Conservation (phyloP, 192 early-diverging fungal species). For the Entophlyctis helioformis region DNA sequence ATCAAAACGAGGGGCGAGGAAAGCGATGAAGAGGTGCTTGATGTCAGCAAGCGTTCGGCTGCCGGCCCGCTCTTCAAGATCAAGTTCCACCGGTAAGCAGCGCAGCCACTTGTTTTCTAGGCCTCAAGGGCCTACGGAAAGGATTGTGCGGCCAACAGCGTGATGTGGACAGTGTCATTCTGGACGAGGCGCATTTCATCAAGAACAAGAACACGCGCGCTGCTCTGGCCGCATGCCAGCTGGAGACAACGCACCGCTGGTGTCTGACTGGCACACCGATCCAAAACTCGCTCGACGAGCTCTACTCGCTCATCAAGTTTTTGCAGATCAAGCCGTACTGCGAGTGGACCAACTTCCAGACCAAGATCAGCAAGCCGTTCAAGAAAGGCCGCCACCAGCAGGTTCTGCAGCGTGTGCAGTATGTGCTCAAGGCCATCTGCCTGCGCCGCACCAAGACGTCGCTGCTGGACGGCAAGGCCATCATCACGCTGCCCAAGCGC, state of each 20-base stretch:
- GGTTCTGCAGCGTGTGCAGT: slow-evolving; percentile 43
- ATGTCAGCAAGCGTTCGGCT: too few relatives aligned
- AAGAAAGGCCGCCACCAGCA: slow-evolving; percentile 11
- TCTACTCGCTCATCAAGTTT: slow-evolving; percentile 55
- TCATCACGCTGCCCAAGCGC: slow-evolving; percentile 48
- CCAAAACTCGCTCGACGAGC: slow-evolving; percentile 3
- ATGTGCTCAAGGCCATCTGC: slow-evolving; percentile 34
- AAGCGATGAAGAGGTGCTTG: too few relatives aligned
- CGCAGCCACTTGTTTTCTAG: too few relatives aligned
- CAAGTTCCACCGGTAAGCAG: too few relatives aligned
- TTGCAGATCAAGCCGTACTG: slow-evolving; percentile 46
- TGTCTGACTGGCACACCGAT: slow-evolving; percentile 26
- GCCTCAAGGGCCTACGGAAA: too few relatives aligned
- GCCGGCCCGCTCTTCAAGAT: too few relatives aligned
- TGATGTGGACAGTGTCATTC: too few relatives aligned
- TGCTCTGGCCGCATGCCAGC: slow-evolving; percentile 8
- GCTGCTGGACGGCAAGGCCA: slow-evolving; percentile 47
- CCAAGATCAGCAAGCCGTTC: slow-evolving; percentile 34
- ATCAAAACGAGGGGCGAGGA: too few relatives aligned
- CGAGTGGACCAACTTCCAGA: slow-evolving; percentile 28
- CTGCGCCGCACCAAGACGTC: slow-evolving; percentile 60
- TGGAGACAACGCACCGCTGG: slow-evolving; percentile 13
- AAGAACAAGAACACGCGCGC: slow-evolving; percentile 19
- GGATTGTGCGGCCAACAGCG: too few relatives aligned
- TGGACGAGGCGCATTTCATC: slow-evolving; percentile 33